Percentiles rank a stretch among this genome's conserved stretches.
Conservation (phyloP, 202 grass and related monocot species). For the Miscanthus sacchariflorus region DNA sequence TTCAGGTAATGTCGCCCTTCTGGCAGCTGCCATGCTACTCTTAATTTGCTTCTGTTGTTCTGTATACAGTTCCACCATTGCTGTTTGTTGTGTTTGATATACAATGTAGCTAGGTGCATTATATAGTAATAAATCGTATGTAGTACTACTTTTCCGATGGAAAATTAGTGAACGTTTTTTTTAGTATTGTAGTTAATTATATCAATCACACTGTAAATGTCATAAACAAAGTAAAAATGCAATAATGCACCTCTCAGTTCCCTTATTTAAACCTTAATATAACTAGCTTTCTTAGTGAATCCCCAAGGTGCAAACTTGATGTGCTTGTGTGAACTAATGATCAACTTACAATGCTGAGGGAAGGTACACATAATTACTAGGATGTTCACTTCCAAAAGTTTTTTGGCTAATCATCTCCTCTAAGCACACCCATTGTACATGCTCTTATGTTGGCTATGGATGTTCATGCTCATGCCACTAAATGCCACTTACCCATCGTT, state of each 20-base stretch:
- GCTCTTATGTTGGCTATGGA: not conserved
- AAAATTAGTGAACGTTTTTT: not conserved
- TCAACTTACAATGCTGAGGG: not conserved
- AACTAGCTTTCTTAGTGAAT: not conserved
- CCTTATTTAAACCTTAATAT: not conserved
- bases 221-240: not conserved
- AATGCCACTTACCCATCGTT: constrained; percentile 17
- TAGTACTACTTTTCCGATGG: not conserved
- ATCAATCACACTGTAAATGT: not conserved
- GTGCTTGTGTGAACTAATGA: not conserved
- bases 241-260: not conserved
- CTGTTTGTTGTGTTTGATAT: not conserved
- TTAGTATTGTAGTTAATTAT: not conserved
- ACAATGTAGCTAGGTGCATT: not conserved
- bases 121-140: not conserved
- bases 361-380: not conserved
- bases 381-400: not conserved
- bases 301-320: not conserved
- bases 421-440: not conserved
- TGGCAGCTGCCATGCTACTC: not conserved
- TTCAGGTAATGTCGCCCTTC: constrained; percentile 56
- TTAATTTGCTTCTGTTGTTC: not conserved
- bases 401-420: not conserved
- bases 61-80: not conserved
- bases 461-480: not conserved